phyloP scores from a whole-genome alignment of 1,284 basidiomycete species.

The Marasmius sp. region DNA sequence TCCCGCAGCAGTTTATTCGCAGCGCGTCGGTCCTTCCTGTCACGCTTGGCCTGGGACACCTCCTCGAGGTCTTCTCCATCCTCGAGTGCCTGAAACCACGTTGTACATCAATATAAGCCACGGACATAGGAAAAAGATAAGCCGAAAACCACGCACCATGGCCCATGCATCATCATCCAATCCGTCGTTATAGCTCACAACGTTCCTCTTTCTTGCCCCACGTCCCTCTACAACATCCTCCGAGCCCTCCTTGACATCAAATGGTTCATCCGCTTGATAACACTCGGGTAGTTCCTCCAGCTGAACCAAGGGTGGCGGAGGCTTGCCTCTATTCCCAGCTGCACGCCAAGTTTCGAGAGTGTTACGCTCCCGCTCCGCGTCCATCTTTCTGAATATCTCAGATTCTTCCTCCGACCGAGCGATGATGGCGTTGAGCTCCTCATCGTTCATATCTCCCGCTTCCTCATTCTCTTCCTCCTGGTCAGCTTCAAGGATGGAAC shows the following conservation, averaged over 20 bases:
- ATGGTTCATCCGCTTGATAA: conserved; percentile 85
- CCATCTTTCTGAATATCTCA: conserved; percentile 82
- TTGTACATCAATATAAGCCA: conserved; percentile 3
- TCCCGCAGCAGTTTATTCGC: conserved; percentile 55
- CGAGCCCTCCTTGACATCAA: conserved; percentile 58
- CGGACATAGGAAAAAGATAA: background rate
- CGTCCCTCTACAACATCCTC: conserved; percentile 78
- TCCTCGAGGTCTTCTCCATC: conserved; percentile 87
- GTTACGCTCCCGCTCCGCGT: conserved; percentile 79
- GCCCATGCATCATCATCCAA: conserved; percentile 94
- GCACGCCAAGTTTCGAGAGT: conserved; percentile 72
- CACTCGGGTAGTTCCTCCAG: conserved; percentile 91
- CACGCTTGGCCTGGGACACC: conserved; percentile 59
- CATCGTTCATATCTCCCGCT: conserved; percentile 94
- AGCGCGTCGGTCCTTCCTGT: conserved; percentile 61
- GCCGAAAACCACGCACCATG: conserved; percentile 46
- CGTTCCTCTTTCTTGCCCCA: conserved; percentile 80
- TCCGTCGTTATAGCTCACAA: conserved; percentile 94
- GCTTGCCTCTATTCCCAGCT: conserved; percentile 76
- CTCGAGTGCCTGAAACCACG: conserved; percentile 66
- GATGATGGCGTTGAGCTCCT: conserved; percentile 94
- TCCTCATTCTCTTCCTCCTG: conserved; percentile 93
- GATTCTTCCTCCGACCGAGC: conserved; percentile 85
- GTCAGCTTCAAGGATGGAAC: conserved; percentile 84
- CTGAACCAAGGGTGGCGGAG: conserved; percentile 80